These are phyloP conservation scores for Penicillium arizonense DNA, from an alignment of 495 filamentous ascomycete genomes.

Conservation along the genomic window DNA sequence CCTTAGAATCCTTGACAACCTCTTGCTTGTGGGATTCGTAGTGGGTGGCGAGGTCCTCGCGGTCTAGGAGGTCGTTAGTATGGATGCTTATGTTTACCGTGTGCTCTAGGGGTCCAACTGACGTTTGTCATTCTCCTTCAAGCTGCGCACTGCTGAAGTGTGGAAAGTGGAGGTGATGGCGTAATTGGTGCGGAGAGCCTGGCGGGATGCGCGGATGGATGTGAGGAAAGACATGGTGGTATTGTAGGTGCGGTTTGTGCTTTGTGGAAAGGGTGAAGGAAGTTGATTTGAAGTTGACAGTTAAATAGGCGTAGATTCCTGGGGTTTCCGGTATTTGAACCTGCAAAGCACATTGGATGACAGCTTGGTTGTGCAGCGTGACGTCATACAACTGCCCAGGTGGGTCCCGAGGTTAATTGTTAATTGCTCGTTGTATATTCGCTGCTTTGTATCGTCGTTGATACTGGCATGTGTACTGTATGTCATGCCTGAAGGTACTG, in stretches of 20 bases:
- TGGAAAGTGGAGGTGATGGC: slow-evolving; percentile 26
- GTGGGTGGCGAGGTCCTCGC: slow-evolving; percentile 39
- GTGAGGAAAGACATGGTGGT: slow-evolving; percentile 33
- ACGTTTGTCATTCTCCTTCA: slow-evolving; percentile 41
- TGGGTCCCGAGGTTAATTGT: too few species aligned
- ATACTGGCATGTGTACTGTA: too few species aligned
- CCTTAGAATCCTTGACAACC: slow-evolving; percentile 63
- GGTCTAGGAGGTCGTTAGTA: slow-evolving; percentile 26
- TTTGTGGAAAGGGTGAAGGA: neutral
- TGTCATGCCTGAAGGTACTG: too few species aligned
- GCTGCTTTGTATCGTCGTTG: too few species aligned
- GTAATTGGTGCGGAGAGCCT: slow-evolving; percentile 15
- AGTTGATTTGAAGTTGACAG: neutral
- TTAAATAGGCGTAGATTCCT: too few species aligned
- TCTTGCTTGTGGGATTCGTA: slow-evolving; percentile 74
- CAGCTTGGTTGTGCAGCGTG: too few species aligned
- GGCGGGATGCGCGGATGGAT: slow-evolving; percentile 26
- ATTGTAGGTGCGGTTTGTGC: neutral
- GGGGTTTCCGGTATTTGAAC: too few species aligned
- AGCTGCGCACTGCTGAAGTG: slow-evolving; percentile 23
- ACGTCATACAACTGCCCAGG: too few species aligned
- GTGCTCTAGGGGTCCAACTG: neutral
- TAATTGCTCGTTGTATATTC: too few species aligned
- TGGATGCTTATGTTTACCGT: neutral
- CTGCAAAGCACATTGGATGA: too few species aligned